Base-by-base conservation (phyloP, 2,329 filamentous ascomycete species). In the Aureobasidium zeae region DNA sequence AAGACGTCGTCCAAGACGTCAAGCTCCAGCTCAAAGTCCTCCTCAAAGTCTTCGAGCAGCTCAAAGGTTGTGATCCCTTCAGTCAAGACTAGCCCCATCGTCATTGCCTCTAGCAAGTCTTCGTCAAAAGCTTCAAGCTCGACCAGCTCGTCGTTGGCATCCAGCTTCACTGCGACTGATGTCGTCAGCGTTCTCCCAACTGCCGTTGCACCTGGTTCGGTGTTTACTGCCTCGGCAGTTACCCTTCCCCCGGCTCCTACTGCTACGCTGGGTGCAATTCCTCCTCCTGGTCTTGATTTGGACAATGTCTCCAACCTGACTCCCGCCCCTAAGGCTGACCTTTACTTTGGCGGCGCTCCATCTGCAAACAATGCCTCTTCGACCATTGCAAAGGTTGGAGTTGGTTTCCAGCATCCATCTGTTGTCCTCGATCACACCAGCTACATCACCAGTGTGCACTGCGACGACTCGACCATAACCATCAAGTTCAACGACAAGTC, bases 401-500 rank as follows among this genome's bases (percentile, higher is more conserved):
- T 48, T 24, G 44, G 38, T 12, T 49, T 47, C 34, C 36, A 32
- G 38, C 44, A 48, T 32, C 42, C 39, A 3, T 45, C 48, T 4
- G 39, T 49, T 21, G 48, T 49, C 3, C 29, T 49, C 3, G 48
- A 49, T 15, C 48, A 49, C 28, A 45, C 48, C 20, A 38, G 28
- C 11, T 48, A 45, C 17, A 48, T 49, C 48, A 48, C 31, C 3
- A 31, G 28, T 10, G 41, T 48, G 9, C 41, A 42, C 9, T 49
- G 48, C 20, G 33, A 29, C 22, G 20, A 13, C 10, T 34, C 29
- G 19, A 34, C n/a, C 22, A 42, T 46, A 3, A 37, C 20, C 9
- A 41, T 47, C 16, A 25, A 30, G 7, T 49, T 44, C 28, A 44
- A 41, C n/a, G 36, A 45, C 17, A 25, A 24, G 15, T 32, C 39